Percentiles rank a stretch among this genome's conserved stretches.
phyloP scores from a whole-genome alignment of 2,329 filamentous ascomycete species.

The Penicillium sp. region DNA sequence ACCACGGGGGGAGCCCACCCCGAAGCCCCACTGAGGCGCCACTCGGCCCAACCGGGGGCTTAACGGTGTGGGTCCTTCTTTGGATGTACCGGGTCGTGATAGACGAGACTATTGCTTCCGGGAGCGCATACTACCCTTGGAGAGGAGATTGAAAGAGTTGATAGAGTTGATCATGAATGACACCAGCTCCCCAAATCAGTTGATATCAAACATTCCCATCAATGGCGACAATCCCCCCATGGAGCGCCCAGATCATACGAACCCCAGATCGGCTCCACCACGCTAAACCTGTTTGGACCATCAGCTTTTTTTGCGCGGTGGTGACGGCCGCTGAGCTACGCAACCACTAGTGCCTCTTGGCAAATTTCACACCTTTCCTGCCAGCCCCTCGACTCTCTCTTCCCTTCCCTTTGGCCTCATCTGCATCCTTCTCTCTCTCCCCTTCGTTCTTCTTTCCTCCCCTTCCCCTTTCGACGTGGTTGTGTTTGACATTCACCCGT shows the following conservation, averaged over 20 bases:
- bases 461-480: conserved; percentile 1
- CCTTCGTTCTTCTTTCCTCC: neutral
- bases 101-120: neutral
- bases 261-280: conserved; percentile 27
- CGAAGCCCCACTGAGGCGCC: conserved; percentile 26
- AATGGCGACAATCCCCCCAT: neutral
- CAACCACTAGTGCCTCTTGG: conserved; percentile 32
- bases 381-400: conserved; percentile 32
- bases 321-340: conserved; percentile 20
- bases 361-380: conserved; percentile 31
- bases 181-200: too few relatives aligned
- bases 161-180: too few relatives aligned
- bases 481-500: neutral
- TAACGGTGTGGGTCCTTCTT: neutral
- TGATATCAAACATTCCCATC: neutral
- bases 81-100: conserved; percentile 10
- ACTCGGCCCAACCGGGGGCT: conserved; percentile 25
- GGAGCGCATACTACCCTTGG: neutral
- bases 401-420: conserved; percentile 24
- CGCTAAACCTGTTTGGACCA: conserved; percentile 23
- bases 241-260: neutral
- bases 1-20: conserved; percentile 27
- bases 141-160: too few relatives aligned
- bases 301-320: conserved; percentile 17
- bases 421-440: conserved; percentile 7